These are phyloP conservation scores for Seiridium unicorne DNA, from an alignment of 2,329 filamentous ascomycete species.

Conservation along the genomic window DNA sequence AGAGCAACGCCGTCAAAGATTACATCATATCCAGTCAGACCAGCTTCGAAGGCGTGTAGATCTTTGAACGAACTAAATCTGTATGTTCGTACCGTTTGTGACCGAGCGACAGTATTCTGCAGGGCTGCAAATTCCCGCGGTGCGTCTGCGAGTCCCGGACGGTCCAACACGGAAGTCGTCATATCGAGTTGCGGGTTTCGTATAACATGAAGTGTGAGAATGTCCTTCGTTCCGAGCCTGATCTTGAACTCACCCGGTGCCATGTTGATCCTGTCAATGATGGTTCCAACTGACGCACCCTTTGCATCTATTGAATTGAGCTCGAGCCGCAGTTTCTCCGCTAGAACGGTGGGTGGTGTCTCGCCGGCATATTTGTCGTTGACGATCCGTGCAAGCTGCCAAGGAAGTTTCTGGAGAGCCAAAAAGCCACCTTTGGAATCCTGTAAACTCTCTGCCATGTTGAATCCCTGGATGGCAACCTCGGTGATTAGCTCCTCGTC, in stretches of 20 bases:
- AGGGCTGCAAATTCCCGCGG: conserved; percentile 62
- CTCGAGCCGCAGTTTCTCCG: conserved; percentile 73
- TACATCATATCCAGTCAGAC: conserved; percentile 78
- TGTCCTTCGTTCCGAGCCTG: conserved; percentile 60
- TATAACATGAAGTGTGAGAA: conserved; percentile 62
- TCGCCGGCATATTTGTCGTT: conserved; percentile 67
- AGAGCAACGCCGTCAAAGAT: conserved; percentile 70
- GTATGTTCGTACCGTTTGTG: conserved; percentile 69
- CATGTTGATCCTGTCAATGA: conserved; percentile 83
- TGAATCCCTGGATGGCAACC: conserved; percentile 63
- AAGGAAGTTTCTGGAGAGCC: conserved; percentile 52
- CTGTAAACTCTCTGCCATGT: conserved; percentile 54
- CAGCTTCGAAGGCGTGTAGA: conserved; percentile 75
- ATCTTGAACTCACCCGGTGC: conserved; percentile 71
- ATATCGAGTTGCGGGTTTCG: conserved; percentile 75
- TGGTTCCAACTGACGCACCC: conserved; percentile 47
- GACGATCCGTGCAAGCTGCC: conserved; percentile 69
- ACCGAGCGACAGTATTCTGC: conserved; percentile 49
- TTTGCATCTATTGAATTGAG: conserved; percentile 64
- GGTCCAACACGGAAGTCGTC: conserved; percentile 72
- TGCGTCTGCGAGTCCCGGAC: conserved; percentile 60
- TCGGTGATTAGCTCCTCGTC: conserved; percentile 72
- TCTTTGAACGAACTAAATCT: conserved; percentile 65
- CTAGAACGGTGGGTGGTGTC: conserved; percentile 67
- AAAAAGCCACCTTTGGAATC: conserved; percentile 47